These are phyloP conservation scores for Sclerotinia borealis DNA, from an alignment of 2,329 filamentous ascomycete species.

Conservation along the genomic window DNA sequence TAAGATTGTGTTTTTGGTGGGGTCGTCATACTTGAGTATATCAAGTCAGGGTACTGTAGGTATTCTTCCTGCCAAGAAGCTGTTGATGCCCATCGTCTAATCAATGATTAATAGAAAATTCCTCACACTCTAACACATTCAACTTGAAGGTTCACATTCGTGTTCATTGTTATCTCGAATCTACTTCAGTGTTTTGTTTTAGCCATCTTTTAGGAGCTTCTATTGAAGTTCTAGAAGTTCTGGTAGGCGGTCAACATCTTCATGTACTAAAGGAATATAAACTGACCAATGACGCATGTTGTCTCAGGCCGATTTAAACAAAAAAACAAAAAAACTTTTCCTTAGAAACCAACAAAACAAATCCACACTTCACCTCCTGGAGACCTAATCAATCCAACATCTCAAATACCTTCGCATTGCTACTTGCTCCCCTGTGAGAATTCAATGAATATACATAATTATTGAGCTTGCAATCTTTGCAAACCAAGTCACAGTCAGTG, in stretches of 20 bases:
- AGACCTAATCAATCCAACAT: not conserved
- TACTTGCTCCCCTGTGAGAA: not conserved
- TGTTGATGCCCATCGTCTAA: conserved; percentile 5
- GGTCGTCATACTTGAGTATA: not conserved
- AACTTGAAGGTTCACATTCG: too few species aligned
- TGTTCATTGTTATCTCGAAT: not conserved
- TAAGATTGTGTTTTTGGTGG: not conserved
- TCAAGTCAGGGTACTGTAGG: conserved; percentile 17
- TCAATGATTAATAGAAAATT: not conserved
- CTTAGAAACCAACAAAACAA: conserved; percentile 3
- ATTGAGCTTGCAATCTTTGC: conserved; percentile 13
- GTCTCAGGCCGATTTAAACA: not conserved
- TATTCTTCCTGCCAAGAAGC: conserved; percentile 14
- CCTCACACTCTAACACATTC: not conserved
- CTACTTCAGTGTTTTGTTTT: too few species aligned
- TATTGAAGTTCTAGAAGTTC: not conserved
- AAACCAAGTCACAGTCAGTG: conserved; percentile 10
- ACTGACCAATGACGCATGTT: conserved; percentile 9
- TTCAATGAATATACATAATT: conserved; percentile 8
- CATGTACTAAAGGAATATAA: not conserved
- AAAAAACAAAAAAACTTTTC: conserved; percentile 7
- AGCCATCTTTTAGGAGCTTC: not conserved
- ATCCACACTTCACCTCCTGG: not conserved
- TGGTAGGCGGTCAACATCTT: not conserved
- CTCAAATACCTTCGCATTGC: not conserved